Conservation (phyloP, 164 flowering plant species). For the Macadamia integrifolia region DNA sequence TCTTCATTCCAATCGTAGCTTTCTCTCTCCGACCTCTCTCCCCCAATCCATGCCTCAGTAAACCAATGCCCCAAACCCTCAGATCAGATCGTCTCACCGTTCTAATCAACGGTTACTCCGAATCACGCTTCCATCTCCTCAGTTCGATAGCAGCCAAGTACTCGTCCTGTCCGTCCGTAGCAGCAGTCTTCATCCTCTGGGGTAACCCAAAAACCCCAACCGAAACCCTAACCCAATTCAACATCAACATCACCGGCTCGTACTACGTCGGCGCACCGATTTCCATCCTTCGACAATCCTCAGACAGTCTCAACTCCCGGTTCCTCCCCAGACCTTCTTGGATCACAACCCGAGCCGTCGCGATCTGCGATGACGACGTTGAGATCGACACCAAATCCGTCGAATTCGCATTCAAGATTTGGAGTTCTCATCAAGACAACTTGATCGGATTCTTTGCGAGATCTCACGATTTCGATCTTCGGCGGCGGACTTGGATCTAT, state of each 20-base stretch:
- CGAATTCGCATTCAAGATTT: slow-evolving; percentile 64
- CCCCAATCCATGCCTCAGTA: slow-evolving; percentile 29
- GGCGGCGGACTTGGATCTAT: slow-evolving; percentile 59
- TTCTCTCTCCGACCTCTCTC: slow-evolving; percentile 4
- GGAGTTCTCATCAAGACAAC: slow-evolving; percentile 42
- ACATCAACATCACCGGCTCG: slow-evolving; percentile 36
- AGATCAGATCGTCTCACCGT: slow-evolving; percentile 67
- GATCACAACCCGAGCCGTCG: slow-evolving; percentile 61
- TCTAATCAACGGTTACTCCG: slow-evolving; percentile 86
- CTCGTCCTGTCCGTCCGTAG: slow-evolving; percentile 49
- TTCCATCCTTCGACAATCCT: slow-evolving; percentile 37
- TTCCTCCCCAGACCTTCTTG: slow-evolving; percentile 50
- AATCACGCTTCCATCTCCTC: slow-evolving; percentile 70
- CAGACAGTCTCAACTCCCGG: slow-evolving; percentile 57
- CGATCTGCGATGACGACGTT: slow-evolving; percentile 83
- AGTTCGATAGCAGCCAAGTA: slow-evolving; percentile 55
- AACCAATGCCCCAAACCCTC: slow-evolving; percentile 25
- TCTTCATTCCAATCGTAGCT: neutral
- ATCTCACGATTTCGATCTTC: slow-evolving; percentile 70
- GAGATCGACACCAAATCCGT: slow-evolving; percentile 47
- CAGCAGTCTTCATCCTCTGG: slow-evolving; percentile 75
- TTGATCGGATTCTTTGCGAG: slow-evolving; percentile 69
- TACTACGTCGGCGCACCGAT: slow-evolving; percentile 39
- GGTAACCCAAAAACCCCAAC: slow-evolving; percentile 65
- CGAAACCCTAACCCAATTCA: slow-evolving; percentile 35